Base-by-base conservation (phyloP, 768 basidiomycete species). In the Serendipita indica region DNA sequence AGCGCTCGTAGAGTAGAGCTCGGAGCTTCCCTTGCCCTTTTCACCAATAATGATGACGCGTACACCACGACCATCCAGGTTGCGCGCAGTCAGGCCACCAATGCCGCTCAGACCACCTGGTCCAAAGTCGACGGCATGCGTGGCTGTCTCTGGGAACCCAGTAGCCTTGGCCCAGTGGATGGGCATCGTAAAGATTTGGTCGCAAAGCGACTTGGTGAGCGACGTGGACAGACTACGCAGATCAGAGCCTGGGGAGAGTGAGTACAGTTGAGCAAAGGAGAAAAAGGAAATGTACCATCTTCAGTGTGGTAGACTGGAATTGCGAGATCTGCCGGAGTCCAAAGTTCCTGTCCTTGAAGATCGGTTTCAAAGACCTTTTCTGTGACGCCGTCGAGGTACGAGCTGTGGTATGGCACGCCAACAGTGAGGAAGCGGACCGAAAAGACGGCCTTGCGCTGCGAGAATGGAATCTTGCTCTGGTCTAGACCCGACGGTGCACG, bases 51-150 rank as follows among this genome's bases (percentile, higher is more conserved):
- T 81, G 63, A 98, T 78, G 52, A 93, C 82, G 46, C 91, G 83
- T 30, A 99, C 81, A 58, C 96, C 96, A 28, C 89, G 84, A 13
- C 96, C 96, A 65, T 96, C 91, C 43, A 93, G 76, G 71, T 92
- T 93, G 65, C 86, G 81, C 3, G 85, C 83, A 39, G 92, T 93
- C 59, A 97, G 76, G 57, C 85, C 83, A 39, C 94, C 94, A 63
- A 97, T 93, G 12, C 96, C 94, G 66, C 85, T 89, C 58, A 88
- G 67, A 13, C 94, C 93, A 61, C 96, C 94, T 1, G 96, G 90
- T 57, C 96, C 96, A 65, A 99, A 98, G 71, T 99, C 96, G 62
- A 98, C 74, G 2, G 89, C 86, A 69, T 99, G 96, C 3, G 93
- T 98, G 0, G 92, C 90, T 6, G 83, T 78, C 61, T 86, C 78